Evolutionary conservation across 129 eudicot genomes (phyloP), one percentile per base, ranked within the genome.

Genomic region (Flaveria trinervia): DNA sequence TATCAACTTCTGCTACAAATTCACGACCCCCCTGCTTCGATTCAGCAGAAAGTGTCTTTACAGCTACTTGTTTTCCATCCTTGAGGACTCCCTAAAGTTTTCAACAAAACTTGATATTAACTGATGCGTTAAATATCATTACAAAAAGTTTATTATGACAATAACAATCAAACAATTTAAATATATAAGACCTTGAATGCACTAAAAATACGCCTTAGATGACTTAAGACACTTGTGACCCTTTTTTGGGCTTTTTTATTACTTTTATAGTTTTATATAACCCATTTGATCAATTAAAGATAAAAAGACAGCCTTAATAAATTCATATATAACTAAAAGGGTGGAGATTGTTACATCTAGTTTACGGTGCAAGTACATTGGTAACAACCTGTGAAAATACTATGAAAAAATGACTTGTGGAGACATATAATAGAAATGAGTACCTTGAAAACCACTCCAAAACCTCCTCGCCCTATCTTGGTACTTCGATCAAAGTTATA

Each of bases 371-470:
- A 56, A 20, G 61, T 55, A 17, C 61, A 55, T 18, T 55, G 61
- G 61, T 17, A 55, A 55, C 22, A 55, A 55, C 26, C 11, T 7
- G 73, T 30, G 50, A 13, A 65, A 65, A 52, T 20, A 75, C n/a
- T 16, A 77, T 4, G 56, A 77, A 56, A 1, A 36, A 44, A 41
- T 55, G 20, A 68, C 15, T 66, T 15, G 36, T 15, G 13, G 50
- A 78, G 73, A 75, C 12, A 18, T 33, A 17, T 13, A 52, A 48
- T 48, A 79, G 22, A 67, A 48, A 41, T 54, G 39, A 45, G 81
- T 86, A 91, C 98, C 98, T 94, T 91, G 88, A 84, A 94, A 73
- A 94, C 98, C 26, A 85, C 83, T 48, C 98, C 98, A 79, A 94
- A 94, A 60, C 98, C 98, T 76, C 98, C 98, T 77, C 96, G 85